Evolutionary conservation across 805 yeast species (phyloP), one percentile per base, ranked within the genome.

Genomic region (Cyberlindnera sargentensis): DNA sequence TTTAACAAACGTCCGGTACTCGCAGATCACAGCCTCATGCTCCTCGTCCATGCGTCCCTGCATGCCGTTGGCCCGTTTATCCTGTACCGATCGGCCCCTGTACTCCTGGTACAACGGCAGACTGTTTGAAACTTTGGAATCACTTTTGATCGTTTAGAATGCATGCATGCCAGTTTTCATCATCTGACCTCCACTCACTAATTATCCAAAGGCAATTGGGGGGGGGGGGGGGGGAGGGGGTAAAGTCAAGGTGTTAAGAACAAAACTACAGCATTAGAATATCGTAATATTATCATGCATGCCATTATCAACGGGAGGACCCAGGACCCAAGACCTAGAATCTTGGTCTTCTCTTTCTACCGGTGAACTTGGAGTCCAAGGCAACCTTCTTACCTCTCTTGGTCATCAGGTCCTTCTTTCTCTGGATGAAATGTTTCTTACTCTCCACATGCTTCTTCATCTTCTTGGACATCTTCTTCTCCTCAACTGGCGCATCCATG

Each of bases 361-460:
- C 98, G 3, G 97, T 86, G 65, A 82, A 91, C 62, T 84, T 86
- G 46, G 95, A 85, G 62, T 93, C 99, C 48, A 72, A 72, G 3
- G 98, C 96, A 5, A 91, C 98, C 34, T 68, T 65, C 61, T 84
- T 84, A 37, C 99, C 99, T 59, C 98, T 78, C 64, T 84, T 85
- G 59, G 82, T 83, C 91, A 84, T 88, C 44, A 90, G 70, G 44
- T 86, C 96, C 71, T 93, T 93, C 84, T 93, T 93, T 63, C 99
- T 78, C 55, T 71, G 71, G 53, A 93, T 88, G 62, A 74, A 93
- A 3, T 81, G 93, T 63, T 87, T 89, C 56, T 74, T 78, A 4
- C 85, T 70, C 66, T 91, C 98, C 48, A 76, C 62, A 46, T 74
- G 71, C 61, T 75, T 62, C 51, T 57, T 63, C 29, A 53, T 45